phyloP scores from a whole-genome alignment of 306 rosid genomes.

The Fagus sylvatica region DNA sequence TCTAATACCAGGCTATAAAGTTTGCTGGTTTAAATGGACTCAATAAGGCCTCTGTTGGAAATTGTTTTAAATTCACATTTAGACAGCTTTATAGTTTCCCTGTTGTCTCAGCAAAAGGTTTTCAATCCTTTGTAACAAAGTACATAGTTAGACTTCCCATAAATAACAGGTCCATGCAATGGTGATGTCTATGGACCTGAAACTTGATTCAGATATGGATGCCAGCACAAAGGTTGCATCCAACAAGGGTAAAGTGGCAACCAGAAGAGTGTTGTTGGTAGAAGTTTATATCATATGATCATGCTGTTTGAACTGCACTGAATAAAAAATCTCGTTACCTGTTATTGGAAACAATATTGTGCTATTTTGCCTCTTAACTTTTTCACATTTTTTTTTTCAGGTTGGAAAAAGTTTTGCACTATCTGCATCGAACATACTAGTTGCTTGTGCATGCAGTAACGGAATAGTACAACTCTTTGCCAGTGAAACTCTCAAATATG shows the following conservation, averaged over 20 bases:
- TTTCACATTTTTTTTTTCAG: conserved; percentile 39
- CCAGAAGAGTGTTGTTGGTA: background rate
- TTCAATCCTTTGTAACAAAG: background rate
- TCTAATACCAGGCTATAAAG: conserved; percentile 6
- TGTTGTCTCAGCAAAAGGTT: conserved; percentile 4
- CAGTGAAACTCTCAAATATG: conserved; percentile 48
- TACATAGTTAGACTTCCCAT: background rate
- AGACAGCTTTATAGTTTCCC: conserved; percentile 10
- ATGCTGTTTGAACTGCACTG: background rate
- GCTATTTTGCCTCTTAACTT: conserved; percentile 2
- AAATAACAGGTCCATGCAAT: conserved; percentile 4
- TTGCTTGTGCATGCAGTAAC: conserved; percentile 80
- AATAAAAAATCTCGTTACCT: background rate
- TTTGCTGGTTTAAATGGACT: conserved; percentile 1
- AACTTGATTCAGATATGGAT: conserved; percentile 9
- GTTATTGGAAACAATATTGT: background rate
- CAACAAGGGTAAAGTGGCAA: background rate
- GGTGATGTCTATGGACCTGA: conserved; percentile 10
- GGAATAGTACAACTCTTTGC: conserved; percentile 60
- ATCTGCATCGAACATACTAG: conserved; percentile 53
- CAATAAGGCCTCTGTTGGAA: conserved; percentile 5
- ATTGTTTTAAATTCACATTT: conserved; percentile 12
- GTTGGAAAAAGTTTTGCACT: conserved; percentile 64
- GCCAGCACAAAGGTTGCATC: background rate
- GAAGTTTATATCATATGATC: background rate